Percentiles rank a stretch among this genome's conserved stretches.
Conservation (phyloP, 2,329 filamentous ascomycete genomes). For the Diaporthe ampelina region DNA sequence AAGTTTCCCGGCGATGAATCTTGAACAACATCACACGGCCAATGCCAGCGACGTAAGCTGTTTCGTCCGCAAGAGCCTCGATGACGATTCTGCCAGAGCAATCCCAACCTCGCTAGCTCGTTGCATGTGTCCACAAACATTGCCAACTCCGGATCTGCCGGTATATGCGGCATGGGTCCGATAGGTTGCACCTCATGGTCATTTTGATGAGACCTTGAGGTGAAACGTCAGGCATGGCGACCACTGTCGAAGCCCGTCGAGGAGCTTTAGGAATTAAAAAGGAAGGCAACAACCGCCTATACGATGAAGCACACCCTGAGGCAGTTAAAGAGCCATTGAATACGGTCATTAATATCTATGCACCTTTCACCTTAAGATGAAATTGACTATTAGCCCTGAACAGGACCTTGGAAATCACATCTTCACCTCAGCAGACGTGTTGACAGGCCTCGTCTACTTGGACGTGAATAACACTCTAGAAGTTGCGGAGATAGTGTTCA, state of each 20-base stretch:
- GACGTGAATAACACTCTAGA: not conserved
- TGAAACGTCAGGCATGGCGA: not conserved
- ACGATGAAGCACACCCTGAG: no score
- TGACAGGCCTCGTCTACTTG: conserved; percentile 11
- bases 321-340: no score
- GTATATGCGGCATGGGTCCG: not conserved
- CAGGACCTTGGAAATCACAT: not conserved
- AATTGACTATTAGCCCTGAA: not conserved
- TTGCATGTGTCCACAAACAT: not conserved
- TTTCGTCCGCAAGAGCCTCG: no score
- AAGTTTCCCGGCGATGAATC: no score
- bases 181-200: not conserved
- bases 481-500: conserved; percentile 2
- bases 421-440: not conserved
- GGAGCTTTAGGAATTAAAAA: not conserved
- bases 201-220: no score
- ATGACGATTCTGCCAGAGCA: no score
- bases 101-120: no score
- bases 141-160: not conserved
- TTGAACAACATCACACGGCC: no score
- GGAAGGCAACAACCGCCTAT: not conserved
- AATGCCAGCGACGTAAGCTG: no score
- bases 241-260: not conserved
- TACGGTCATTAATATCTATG: no score
- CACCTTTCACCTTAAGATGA: not conserved